Evolutionary conservation across 352 stramenopile species (phyloP).

Genomic region (Blastocystis hominis): DNA sequence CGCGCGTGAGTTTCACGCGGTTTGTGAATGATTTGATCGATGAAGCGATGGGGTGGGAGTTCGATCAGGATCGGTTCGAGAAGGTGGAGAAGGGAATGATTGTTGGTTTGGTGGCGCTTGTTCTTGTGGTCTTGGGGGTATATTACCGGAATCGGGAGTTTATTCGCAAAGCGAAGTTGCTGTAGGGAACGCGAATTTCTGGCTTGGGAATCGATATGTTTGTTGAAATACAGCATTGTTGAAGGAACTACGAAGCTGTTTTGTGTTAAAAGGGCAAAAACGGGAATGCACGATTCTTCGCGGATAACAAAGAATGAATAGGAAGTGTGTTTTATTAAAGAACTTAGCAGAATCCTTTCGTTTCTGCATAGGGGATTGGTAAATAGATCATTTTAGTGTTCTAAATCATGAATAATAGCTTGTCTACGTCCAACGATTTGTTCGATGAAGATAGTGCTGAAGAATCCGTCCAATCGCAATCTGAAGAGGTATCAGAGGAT

Average conservation of each 20-base stretch:
- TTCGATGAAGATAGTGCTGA: not conserved
- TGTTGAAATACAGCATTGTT: not conserved
- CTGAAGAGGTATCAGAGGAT: not conserved
- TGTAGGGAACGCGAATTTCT: not conserved
- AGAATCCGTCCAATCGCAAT: not conserved
- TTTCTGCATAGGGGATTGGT: too few relatives aligned
- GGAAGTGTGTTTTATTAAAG: not conserved
- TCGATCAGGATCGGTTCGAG: not conserved
- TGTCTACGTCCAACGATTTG: not conserved
- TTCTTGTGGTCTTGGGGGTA: not conserved
- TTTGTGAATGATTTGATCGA: constrained; percentile 6
- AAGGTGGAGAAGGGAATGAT: not conserved
- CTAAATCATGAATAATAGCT: not conserved
- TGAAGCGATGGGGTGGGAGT: not conserved
- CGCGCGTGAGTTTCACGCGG: not conserved
- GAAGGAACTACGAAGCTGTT: not conserved
- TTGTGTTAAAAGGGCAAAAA: not conserved
- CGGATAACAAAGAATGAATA: not conserved
- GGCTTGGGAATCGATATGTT: not conserved
- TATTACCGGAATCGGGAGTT: not conserved
- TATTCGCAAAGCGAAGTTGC: not conserved
- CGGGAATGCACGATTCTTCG: not conserved
- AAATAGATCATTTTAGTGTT: not conserved
- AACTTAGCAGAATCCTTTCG: not conserved
- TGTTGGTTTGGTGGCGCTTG: not conserved